Percentiles rank a stretch among this genome's conserved stretches.
These are phyloP conservation scores for Suzukiozyma palmioleophila DNA, from an alignment of 1,139 yeast genomes.

Conservation along the genomic window DNA sequence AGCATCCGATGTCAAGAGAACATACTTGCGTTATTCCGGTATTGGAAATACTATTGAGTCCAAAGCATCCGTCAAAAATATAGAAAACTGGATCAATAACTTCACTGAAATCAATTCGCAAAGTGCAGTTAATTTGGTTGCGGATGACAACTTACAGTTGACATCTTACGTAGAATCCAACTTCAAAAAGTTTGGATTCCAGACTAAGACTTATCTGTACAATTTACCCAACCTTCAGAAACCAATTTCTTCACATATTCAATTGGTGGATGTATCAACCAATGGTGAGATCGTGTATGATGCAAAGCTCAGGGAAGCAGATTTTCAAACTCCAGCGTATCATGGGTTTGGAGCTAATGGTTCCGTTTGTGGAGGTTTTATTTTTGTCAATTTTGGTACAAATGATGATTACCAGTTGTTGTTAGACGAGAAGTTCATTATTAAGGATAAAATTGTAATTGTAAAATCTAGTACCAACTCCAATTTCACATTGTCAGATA, in stretches of 20 bases:
- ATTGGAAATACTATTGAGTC: conserved; percentile 21
- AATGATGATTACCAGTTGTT: conserved; percentile 25
- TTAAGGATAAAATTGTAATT: conserved; percentile 27
- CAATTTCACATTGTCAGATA: conserved; percentile 20
- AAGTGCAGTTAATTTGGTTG: conserved; percentile 19
- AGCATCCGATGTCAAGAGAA: conserved; percentile 58
- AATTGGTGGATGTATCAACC: conserved; percentile 18
- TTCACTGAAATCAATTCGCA: conserved; percentile 16
- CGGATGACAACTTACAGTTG: conserved; percentile 25
- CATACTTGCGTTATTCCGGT: conserved; percentile 24
- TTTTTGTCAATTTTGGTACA: conserved; percentile 31
- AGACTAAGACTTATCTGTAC: conserved; percentile 16
- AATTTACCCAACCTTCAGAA: conserved; percentile 15
- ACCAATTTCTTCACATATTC: conserved; percentile 24
- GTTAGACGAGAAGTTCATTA: conserved; percentile 15
- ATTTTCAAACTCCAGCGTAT: conserved; percentile 33
- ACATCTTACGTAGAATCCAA: conserved; percentile 20
- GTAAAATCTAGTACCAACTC: conserved; percentile 16
- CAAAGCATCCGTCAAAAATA: conserved; percentile 24
- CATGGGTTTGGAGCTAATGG: conserved; percentile 30
- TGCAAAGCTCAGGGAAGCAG: conserved; percentile 24
- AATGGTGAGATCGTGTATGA: conserved; percentile 20
- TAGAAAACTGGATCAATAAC: conserved; percentile 23
- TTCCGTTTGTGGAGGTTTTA: conserved; percentile 19
- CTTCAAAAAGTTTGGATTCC: conserved; percentile 27